Conservation (phyloP, 1,284 basidiomycete genomes). For the Apiotrichum veenhuisii region DNA sequence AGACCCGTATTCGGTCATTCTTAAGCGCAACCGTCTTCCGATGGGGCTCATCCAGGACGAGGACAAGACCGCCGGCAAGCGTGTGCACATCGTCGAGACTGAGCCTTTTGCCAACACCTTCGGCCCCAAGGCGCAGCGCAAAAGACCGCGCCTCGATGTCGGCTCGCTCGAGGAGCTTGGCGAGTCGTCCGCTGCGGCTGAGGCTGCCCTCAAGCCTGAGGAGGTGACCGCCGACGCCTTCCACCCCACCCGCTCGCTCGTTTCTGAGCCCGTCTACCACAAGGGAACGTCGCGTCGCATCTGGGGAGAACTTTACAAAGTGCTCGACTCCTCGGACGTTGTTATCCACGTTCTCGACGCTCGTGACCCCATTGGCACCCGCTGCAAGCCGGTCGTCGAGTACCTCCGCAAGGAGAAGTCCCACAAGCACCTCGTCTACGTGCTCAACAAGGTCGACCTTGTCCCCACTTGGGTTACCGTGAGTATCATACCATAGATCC, state of each 20-base stretch:
- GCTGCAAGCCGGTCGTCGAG: constrained; percentile 91
- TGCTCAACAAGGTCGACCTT: constrained; percentile 98
- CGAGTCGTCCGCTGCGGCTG: constrained; percentile 58
- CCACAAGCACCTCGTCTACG: constrained; percentile 93
- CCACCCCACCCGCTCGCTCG: constrained; percentile 32
- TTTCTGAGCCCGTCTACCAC: constrained; percentile 77
- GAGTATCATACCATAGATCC: constrained; percentile 48
- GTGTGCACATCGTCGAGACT: constrained; percentile 85
- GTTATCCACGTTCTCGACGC: constrained; percentile 95
- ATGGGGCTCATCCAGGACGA: constrained; percentile 90
- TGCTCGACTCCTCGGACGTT: constrained; percentile 97
- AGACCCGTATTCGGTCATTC: constrained; percentile 89
- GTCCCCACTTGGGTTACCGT: constrained; percentile 99
- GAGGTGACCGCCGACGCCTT: constrained; percentile 26
- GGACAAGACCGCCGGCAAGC: constrained; percentile 76
- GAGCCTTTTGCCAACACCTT: constrained; percentile 90
- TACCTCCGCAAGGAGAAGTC: constrained; percentile 94
- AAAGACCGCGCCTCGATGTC: constrained; percentile 75
- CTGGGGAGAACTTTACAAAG: constrained; percentile 98
- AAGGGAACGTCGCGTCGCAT: constrained; percentile 93
- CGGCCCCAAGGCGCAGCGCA: constrained; percentile 88
- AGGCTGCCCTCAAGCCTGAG: constrained; percentile 20
- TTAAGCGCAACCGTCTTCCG: constrained; percentile 87
- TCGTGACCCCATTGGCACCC: constrained; percentile 91
- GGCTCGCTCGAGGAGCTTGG: constrained; percentile 84